Percentiles rank a stretch among this genome's conserved stretches.
These are phyloP conservation scores for Plasmopara muralis DNA, from an alignment of 352 stramenopile genomes.

Conservation along the genomic window DNA sequence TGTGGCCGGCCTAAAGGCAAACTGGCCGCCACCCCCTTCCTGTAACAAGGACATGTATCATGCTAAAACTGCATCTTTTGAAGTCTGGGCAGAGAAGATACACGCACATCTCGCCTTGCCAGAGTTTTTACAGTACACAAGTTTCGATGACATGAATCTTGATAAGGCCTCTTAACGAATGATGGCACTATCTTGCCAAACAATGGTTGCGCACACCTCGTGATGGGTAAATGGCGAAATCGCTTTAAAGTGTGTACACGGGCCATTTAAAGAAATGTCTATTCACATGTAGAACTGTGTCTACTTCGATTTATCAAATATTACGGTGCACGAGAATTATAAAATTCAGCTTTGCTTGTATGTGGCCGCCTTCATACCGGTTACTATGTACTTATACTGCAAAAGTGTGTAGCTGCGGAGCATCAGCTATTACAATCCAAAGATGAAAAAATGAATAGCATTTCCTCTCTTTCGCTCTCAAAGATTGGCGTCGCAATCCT, in stretches of 20 bases:
- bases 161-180: neutral
- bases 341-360: too few relatives aligned
- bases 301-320: too few relatives aligned
- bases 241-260: too few relatives aligned
- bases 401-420: too few relatives aligned
- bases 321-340: too few relatives aligned
- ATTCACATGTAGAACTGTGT: too few relatives aligned
- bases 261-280: too few relatives aligned
- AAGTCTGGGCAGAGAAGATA: slow-evolving; percentile 4
- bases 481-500: neutral
- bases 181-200: neutral
- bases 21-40: slow-evolving; percentile 8
- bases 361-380: too few relatives aligned
- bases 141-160: neutral
- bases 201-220: neutral
- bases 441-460: too few relatives aligned
- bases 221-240: neutral
- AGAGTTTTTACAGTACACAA: slow-evolving; percentile 18
- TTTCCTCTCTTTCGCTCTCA: neutral
- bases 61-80: slow-evolving; percentile 27
- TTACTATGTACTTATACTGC: too few relatives aligned
- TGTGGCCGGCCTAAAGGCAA: slow-evolving; percentile 26
- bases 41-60: slow-evolving; percentile 21
- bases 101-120: slow-evolving; percentile 7
- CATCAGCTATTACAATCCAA: too few relatives aligned